Conservation (phyloP, 169 alveolate genomes). For the Plasmodium coatneyi region DNA sequence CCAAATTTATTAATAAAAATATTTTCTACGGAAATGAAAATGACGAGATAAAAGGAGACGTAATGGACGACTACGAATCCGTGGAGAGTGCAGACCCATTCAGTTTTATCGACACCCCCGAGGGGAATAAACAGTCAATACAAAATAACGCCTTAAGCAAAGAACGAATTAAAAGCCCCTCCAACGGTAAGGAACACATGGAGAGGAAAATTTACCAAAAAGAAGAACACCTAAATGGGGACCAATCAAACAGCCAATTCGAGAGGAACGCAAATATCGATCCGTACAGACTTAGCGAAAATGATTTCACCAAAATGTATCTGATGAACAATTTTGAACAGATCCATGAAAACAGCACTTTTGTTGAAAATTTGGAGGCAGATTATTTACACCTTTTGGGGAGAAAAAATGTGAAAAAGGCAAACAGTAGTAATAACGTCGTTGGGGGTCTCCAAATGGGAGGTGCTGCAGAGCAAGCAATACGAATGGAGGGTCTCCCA, state of each 20-base stretch:
- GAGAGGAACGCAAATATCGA: neutral
- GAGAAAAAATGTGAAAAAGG: constrained; percentile 11
- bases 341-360: neutral
- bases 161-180: neutral
- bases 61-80: neutral
- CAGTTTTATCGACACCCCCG: constrained; percentile 1
- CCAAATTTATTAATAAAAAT: constrained; percentile 61
- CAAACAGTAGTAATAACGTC: neutral
- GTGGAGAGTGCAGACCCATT: constrained; percentile 43
- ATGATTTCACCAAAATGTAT: constrained; percentile 15
- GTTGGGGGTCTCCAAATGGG: neutral
- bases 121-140: neutral
- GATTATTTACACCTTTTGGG: constrained; percentile 6
- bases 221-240: neutral
- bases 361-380: constrained; percentile 8
- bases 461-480: neutral
- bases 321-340: constrained; percentile 1
- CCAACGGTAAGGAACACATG: neutral
- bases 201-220: neutral
- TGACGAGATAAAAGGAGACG: neutral
- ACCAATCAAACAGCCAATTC: neutral
- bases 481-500: neutral
- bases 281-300: neutral
- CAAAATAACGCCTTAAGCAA: neutral
- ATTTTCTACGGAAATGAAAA: constrained; percentile 34